A percentile compares a stretch with the other conserved stretches of the same genome.
These are phyloP conservation scores for Phytophthora vignae DNA, from an alignment of 352 stramenopile species.

Conservation along the genomic window DNA sequence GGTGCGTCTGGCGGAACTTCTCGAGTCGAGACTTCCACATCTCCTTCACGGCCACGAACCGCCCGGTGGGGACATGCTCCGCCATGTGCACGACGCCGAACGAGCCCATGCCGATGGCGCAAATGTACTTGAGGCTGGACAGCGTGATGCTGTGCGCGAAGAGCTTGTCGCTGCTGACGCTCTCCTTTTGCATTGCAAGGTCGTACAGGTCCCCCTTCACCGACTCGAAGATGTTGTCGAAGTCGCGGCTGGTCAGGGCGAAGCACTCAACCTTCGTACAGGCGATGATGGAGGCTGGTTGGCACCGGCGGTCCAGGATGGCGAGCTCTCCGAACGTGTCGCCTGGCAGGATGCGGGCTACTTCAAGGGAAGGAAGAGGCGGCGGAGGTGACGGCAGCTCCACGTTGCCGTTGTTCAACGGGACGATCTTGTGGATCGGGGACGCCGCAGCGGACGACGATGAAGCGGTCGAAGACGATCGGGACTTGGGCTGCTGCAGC, in stretches of 20 bases:
- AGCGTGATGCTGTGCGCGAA: slow-evolving; percentile 65
- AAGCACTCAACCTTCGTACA: slow-evolving; percentile 73
- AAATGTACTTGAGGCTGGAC: slow-evolving; percentile 62
- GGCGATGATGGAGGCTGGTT: slow-evolving; percentile 74
- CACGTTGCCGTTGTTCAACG: slow-evolving; percentile 10
- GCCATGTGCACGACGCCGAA: slow-evolving; percentile 96
- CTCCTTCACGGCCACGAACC: slow-evolving; percentile 75
- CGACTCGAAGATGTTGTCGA: slow-evolving; percentile 59
- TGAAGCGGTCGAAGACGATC: slow-evolving; percentile 22
- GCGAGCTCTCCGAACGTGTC: slow-evolving; percentile 79
- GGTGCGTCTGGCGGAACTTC: slow-evolving; percentile 80
- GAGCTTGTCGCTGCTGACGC: slow-evolving; percentile 48
- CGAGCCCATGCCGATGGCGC: slow-evolving; percentile 91
- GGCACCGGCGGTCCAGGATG: slow-evolving; percentile 55
- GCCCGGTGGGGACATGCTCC: slow-evolving; percentile 77
- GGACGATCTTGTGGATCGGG: slow-evolving; percentile 20
- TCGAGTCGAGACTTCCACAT: slow-evolving; percentile 47
- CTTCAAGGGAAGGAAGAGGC: slow-evolving; percentile 27
- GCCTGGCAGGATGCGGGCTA: slow-evolving; percentile 52
- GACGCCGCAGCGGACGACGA: slow-evolving; percentile 16
- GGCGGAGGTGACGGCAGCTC: not conserved
- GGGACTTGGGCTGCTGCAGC: slow-evolving; percentile 44
- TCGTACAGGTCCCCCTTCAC: slow-evolving; percentile 46
- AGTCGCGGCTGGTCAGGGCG: slow-evolving; percentile 67
- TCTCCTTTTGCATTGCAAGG: slow-evolving; percentile 37